Conservation (phyloP, 306 rosid genomes). For the Cicer cuneatum region DNA sequence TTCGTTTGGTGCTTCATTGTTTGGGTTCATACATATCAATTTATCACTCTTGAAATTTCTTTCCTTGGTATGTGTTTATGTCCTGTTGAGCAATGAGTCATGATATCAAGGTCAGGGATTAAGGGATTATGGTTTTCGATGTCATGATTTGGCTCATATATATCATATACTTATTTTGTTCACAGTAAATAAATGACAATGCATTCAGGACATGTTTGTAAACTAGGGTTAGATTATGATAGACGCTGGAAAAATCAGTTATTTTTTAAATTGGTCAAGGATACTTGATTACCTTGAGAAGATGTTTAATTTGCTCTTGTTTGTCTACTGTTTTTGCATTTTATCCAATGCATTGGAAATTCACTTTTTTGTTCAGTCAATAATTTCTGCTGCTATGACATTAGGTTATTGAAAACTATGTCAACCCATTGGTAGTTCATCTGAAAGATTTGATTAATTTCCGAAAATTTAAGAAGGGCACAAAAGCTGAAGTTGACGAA, state of each 20-base stretch:
- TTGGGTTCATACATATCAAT: conserved; percentile 18
- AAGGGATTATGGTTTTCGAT: not conserved
- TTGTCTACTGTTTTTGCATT: conserved; percentile 22
- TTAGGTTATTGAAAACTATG: conserved; percentile 51
- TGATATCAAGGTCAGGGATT: conserved; percentile 24
- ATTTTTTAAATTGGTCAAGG: conserved; percentile 5
- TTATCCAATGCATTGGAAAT: conserved; percentile 24
- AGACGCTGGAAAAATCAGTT: not conserved
- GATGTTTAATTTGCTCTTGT: conserved; percentile 17
- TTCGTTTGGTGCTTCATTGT: conserved; percentile 6
- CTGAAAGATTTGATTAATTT: conserved; percentile 51
- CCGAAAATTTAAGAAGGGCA: conserved; percentile 56
- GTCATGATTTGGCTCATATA: conserved; percentile 4
- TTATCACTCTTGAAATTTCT: conserved; percentile 17
- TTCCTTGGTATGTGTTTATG: conserved; percentile 7
- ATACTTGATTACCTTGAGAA: conserved; percentile 34
- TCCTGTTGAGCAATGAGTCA: not conserved
- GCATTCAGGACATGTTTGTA: conserved; percentile 23
- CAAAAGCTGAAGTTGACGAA: conserved; percentile 56
- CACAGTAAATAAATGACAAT: conserved; percentile 2
- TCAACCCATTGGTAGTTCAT: conserved; percentile 54
- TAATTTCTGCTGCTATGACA: conserved; percentile 20
- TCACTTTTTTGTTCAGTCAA: conserved; percentile 22
- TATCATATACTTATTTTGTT: not conserved
- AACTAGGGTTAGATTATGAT: conserved; percentile 19